phyloP scores from a whole-genome alignment of 371 early-diverging fungal species.

The Neoconidiobolus thromboides region DNA sequence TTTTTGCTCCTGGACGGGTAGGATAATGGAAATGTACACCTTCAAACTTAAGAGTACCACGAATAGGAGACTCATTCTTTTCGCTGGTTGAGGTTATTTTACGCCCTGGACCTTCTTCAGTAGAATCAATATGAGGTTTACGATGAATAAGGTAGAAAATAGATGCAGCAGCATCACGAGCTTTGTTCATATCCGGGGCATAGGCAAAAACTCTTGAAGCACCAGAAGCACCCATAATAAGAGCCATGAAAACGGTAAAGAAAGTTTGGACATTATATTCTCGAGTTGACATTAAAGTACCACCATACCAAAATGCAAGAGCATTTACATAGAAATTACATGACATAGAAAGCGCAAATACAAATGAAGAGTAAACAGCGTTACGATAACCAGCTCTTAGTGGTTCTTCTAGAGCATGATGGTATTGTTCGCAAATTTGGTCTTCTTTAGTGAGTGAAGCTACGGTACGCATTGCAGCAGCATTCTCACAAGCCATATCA shows the following conservation, averaged over 20 bases:
- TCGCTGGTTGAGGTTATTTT: slow-evolving; percentile 29
- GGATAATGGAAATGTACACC: slow-evolving; percentile 65
- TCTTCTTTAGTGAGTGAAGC: slow-evolving; percentile 59
- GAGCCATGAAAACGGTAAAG: slow-evolving; percentile 20
- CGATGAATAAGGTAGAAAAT: slow-evolving; percentile 65
- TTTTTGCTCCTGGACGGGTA: slow-evolving; percentile 45
- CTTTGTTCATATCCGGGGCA: slow-evolving; percentile 16
- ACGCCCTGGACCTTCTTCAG: slow-evolving; percentile 21
- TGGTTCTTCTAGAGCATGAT: slow-evolving; percentile 30
- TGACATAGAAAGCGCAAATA: slow-evolving; percentile 40
- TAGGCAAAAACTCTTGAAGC: slow-evolving; percentile 8
- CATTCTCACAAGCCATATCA: slow-evolving; percentile 69
- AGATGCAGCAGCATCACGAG: slow-evolving; percentile 58
- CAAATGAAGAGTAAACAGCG: slow-evolving; percentile 28
- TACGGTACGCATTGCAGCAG: slow-evolving; percentile 73
- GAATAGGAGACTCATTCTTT: slow-evolving; percentile 18
- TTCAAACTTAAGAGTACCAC: slow-evolving; percentile 27
- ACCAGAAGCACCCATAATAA: slow-evolving; percentile 22
- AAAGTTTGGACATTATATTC: slow-evolving; percentile 10
- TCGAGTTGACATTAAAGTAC: slow-evolving; percentile 16
- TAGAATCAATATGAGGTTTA: slow-evolving; percentile 31
- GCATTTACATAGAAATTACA: slow-evolving; percentile 36
- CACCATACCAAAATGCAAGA: slow-evolving; percentile 35
- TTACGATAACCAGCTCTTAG: slow-evolving; percentile 30
- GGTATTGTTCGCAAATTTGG: slow-evolving; percentile 31